Base-by-base conservation (phyloP, 106 monocot species). In the Xerophyta viscosa region DNA sequence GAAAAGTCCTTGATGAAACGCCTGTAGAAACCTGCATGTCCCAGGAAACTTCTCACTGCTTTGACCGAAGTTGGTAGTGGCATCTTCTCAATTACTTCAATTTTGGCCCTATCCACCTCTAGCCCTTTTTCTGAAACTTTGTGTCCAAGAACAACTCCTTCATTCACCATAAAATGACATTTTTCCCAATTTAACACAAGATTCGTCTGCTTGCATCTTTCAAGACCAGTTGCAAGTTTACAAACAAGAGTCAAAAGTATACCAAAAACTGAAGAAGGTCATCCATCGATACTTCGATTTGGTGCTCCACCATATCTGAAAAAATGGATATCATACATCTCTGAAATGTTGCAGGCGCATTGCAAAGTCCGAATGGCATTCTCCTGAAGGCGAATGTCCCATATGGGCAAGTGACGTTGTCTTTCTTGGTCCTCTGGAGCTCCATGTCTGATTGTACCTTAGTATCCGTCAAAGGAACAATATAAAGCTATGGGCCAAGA, bases 1-100 rank as follows among this genome's bases (percentile, higher is more conserved):
- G 37, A 50, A 15, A 62, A 50, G 22, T 50, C 31, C 18, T 58
- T 59, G 24, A 72, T 59, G 10, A 72, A 72, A 36, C 46, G 2
- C 14, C 60, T 1, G 36, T 73, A 66, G 31, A 73, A 73, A 8
- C 60, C 12, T 8, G 41, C 58, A 31, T 74, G 50, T 15, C 41
- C 37, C 23, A 67, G 17, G 30, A 71, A 71, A 39, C 45, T 46
- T 28, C 59, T 30, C 18, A 29, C 12, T 4, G 0, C 31, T 29
- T 27, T 30, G 15, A 61, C 17, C 3, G 3, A 1, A 21, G 41
- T 20, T 0, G 29, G 46, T 10, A 13, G 19, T 31, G 46, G 46
- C 0, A 61, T 23, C 3, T 37, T 47, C 23, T 46, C 8, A 19
- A 47, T 31, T 11, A 48, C 19, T 47, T 61, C 48, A 2, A 26